Evolutionary conservation across 2,329 filamentous ascomycete genomes (phyloP).

Genomic region (Curvularia lunata): DNA sequence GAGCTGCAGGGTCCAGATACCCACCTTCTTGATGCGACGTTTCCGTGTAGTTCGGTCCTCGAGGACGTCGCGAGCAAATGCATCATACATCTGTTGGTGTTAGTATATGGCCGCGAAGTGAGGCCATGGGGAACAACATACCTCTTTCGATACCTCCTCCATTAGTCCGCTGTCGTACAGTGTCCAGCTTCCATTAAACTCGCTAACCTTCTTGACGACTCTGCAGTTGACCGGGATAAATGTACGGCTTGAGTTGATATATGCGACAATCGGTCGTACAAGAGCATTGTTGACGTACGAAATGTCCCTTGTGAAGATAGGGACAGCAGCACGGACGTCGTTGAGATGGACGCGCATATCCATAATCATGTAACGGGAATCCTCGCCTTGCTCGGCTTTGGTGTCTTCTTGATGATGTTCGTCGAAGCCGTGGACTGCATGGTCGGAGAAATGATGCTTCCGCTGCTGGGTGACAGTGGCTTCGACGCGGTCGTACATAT

Average conservation of each 20-base stretch:
- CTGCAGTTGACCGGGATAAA: conserved; percentile 96
- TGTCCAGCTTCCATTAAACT: conserved; percentile 96
- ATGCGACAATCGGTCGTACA: conserved; percentile 93
- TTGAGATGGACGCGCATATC: conserved; percentile 95
- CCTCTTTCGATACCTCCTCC: conserved; percentile 89
- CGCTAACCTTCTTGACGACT: conserved; percentile 84
- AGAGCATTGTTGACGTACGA: conserved; percentile 97
- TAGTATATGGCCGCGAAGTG: conserved; percentile 4
- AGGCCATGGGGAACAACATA: conserved; percentile 35
- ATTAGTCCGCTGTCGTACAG: conserved; percentile 91
- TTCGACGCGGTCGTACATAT: conserved; percentile 95
- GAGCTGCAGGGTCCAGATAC: conserved; percentile 92
- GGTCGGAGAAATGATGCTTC: conserved; percentile 47
- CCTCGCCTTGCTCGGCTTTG: conserved; percentile 51
- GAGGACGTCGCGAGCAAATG: conserved; percentile 88
- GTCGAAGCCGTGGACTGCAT: conserved; percentile 41
- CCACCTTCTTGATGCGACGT: conserved; percentile 90
- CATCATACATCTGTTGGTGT: conserved; percentile 75
- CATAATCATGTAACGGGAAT: conserved; percentile 85
- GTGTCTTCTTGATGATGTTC: conserved; percentile 29
- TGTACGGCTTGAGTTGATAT: conserved; percentile 93
- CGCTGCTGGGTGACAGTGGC: conserved; percentile 85
- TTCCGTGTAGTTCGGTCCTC: conserved; percentile 88
- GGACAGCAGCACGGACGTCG: conserved; percentile 90
- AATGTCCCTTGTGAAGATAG: conserved; percentile 87